Evolutionary conservation across 345 rosid genomes (phyloP), one percentile per base, ranked within the genome.

Genomic region (Acer yangbiense): DNA sequence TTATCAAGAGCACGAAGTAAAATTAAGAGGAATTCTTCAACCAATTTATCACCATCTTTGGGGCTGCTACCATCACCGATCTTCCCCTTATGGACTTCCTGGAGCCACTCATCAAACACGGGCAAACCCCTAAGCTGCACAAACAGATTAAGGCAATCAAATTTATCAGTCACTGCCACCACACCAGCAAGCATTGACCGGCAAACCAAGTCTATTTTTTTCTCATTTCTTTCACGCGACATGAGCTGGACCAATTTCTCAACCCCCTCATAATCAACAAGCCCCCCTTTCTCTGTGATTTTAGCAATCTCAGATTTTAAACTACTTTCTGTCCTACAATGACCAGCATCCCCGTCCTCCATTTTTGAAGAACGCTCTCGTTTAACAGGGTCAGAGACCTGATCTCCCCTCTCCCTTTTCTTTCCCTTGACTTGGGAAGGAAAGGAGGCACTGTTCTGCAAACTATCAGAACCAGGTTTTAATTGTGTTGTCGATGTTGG

Each of bases 91-190:
- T 93, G 99, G 73, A 93, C 85, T 81, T 95, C 98, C 82, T 95
- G 99, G 18, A 95, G 93, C 99, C 99, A 95, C 74, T 91, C 99
- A 86, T 95, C 99, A 81, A 93, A 87, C 1, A 92, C 92, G 60
- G 92, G 89, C 78, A 93, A 83, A 50, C 99, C 99, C 87, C 80
- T 90, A 9, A 87, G 92, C 89, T 92, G 97, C 65, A 95, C 95
- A 81, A 95, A 95, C 66, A 75, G 80, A 77, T 77, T 80, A 57
- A 95, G 97, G 79, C 97, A 95, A 62, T 93, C 98, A 77, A 84
- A 57, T 84, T 88, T 92, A 35, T 95, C 97, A 25, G 99, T 93
- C 13, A 88, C 90, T 14, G 94, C 96, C 70, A 95, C 83, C 21
- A 91, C 96, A 72, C 92, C 87, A 23, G 93, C 94, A 73, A 95